Base-by-base conservation (phyloP, 2,329 filamentous ascomycete species). In the Cucurbitaria berberidis region DNA sequence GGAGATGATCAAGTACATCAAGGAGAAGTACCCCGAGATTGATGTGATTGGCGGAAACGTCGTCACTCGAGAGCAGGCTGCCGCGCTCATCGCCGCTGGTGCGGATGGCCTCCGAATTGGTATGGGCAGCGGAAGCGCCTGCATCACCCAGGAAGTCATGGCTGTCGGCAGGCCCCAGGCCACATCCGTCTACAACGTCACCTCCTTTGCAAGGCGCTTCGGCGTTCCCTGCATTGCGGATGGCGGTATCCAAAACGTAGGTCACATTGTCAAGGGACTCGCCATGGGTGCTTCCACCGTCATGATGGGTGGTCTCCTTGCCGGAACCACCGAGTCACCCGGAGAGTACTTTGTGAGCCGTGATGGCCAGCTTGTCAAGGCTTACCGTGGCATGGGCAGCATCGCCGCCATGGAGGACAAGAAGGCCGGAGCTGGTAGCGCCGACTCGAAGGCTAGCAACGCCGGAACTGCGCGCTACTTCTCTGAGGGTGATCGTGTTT, bases 351-450 rank as follows among this genome's bases (percentile, higher is more conserved):
- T 96, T 73, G 91, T 99, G 66, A 96, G 91, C 72, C 89, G 90
- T 56, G 93, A 98, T 79, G 95, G 95, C 62, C 96, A 98, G 84
- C 88, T 99, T 48, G 93, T 99, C 78, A 99, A 99, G 85, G 93
- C 95, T 35, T 99, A 99, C 84, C 90, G 95, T 78, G 95, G 95
- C 55, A 99, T 99, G 95, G 95, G 95, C 64, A 93, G 89, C 78
- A 99, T 99, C 74, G 95, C 97, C 70, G 95, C 95, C 64, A 99
- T 99, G 95, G 93, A 98, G 80, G 93, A 98, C 80, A 96, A 95
- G 86, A 96, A 96, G 84, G 92, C 93, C 10, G 91, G 90, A 49
- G 83, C 78, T 54, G 89, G 88, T 63, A 80, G 81, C 69, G 89
- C 86, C 76, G 86, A 92, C 77, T 79, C 81, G 67, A 86, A 87